Evolutionary conservation across 495 filamentous ascomycete genomes (phyloP).

Genomic region (Glarea lozoyensis): DNA sequence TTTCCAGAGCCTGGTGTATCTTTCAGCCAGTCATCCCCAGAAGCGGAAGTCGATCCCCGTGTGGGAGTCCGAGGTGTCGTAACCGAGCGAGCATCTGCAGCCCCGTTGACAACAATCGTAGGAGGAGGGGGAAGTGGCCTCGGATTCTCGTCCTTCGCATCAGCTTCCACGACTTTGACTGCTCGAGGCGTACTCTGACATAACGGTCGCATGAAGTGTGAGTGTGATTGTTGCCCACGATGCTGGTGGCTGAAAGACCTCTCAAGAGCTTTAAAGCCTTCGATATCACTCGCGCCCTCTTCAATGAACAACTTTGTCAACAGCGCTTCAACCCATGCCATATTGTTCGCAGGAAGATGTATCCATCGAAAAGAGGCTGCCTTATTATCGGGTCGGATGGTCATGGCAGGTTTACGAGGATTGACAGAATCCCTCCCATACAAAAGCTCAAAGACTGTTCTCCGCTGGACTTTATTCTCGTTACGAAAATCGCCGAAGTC

Average conservation of each 20-base stretch:
- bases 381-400: slow-evolving; percentile 43
- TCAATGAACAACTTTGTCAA: slow-evolving; percentile 61
- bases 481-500: slow-evolving; percentile 63
- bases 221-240: slow-evolving; percentile 50
- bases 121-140: slow-evolving; percentile 21
- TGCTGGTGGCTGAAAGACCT: slow-evolving; percentile 58
- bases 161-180: slow-evolving; percentile 30
- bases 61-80: slow-evolving; percentile 6
- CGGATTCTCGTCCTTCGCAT: slow-evolving; percentile 23
- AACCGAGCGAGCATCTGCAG: background rate
- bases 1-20: slow-evolving; percentile 11
- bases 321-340: slow-evolving; percentile 52
- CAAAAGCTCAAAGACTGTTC: slow-evolving; percentile 48
- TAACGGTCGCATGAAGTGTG: slow-evolving; percentile 57
- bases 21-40: slow-evolving; percentile 8
- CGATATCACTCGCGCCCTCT: slow-evolving; percentile 54
- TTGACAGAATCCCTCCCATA: slow-evolving; percentile 53
- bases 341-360: slow-evolving; percentile 57
- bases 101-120: slow-evolving; percentile 17
- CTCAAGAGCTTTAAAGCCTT: slow-evolving; percentile 59
- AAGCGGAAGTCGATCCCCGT: slow-evolving; percentile 3
- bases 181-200: slow-evolving; percentile 50
- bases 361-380: slow-evolving; percentile 60
- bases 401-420: slow-evolving; percentile 39
- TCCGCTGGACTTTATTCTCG: slow-evolving; percentile 46